Percentiles rank a stretch among this genome's conserved stretches.
These are phyloP conservation scores for Cyclocybe cylindracea DNA, from an alignment of 768 basidiomycete genomes.

Conservation along the genomic window DNA sequence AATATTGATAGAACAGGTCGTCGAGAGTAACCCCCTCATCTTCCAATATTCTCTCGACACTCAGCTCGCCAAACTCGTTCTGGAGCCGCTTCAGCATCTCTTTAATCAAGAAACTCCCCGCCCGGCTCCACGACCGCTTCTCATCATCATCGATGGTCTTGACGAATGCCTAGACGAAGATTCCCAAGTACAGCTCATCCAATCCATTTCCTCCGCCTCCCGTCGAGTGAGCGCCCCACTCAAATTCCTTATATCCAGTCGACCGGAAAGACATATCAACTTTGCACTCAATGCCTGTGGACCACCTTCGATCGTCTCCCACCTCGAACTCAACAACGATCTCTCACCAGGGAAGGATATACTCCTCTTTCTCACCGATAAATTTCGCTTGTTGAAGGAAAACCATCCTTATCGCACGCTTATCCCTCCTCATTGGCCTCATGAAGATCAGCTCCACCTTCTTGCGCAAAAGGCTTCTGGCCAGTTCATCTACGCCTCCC, in stretches of 20 bases:
- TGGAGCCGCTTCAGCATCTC: not conserved
- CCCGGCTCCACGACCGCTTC: not conserved
- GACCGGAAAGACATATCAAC: conserved; percentile 12
- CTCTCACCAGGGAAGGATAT: conserved; percentile 8
- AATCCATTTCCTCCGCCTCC: not conserved
- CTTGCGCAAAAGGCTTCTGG: no score
- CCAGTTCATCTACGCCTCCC: no score
- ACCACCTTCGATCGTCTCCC: not conserved
- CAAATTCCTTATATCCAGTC: conserved; percentile 11
- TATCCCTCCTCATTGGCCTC: no score
- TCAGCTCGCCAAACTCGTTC: not conserved
- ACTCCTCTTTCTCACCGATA: conserved; percentile 1
- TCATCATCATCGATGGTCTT: conserved; percentile 10
- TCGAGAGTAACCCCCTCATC: conserved; percentile 4
- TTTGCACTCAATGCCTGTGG: not conserved
- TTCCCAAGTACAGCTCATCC: not conserved
- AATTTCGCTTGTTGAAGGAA: conserved; percentile 4
- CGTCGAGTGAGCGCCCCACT: not conserved
- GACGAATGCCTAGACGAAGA: conserved; percentile 10
- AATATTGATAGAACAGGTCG: not conserved
- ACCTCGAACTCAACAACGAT: conserved; percentile 3
- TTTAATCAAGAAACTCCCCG: not conserved
- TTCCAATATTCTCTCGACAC: conserved; percentile 2
- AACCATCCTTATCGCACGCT: not conserved
- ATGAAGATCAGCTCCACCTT: no score